Evolutionary conservation across 2,329 filamentous ascomycete species (phyloP), one percentile per base, ranked within the genome.

Genomic region (Lasiodiplodia hormozganensis): DNA sequence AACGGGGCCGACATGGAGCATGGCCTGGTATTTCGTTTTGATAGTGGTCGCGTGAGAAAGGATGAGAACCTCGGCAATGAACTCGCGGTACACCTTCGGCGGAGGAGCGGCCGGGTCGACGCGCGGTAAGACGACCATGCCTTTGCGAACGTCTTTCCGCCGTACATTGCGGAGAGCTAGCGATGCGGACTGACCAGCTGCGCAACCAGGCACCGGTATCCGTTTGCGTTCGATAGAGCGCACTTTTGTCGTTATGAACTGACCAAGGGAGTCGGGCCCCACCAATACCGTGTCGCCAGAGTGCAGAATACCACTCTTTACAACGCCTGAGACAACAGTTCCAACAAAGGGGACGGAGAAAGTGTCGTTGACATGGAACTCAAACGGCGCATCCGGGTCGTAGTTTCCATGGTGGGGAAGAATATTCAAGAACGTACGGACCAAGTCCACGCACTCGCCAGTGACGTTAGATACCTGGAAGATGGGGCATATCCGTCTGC

Each of bases 391-490:
- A 57, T 93, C 90, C 21, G 90, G 86, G 77, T 98, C 92, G 78
- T 98, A 98, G 70, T 95, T 92, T 62, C 95, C 95, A 73, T 97
- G 93, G 73, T 97, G 94, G 0, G 96, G 96, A 3, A 99, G 85
- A 70, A 98, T 97, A 75, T 98, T 98, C 67, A 99, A 83, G 79
- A 99, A 99, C 0, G 91, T 92, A 67, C 95, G 91, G 5, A 99
- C 94, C 4, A 97, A 86, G 71, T 97, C 92, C 56, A 99, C 86
- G 70, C 92, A 93, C 79, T 96, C 88, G 56, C 96, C 96, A 0
- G 96, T 98, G 38, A 99, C 96, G 76, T 99, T 99, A 73, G 95
- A 98, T 12, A 99, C 94, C 76, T 98, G 94, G 82, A 99, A 99
- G 71, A 99, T 91, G 14, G 96, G 96, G 76, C 95, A 98, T 76